Evolutionary conservation across 2,329 filamentous ascomycete genomes (phyloP), one percentile per base, ranked within the genome.

Genomic region (Colletotrichum tofieldiae): DNA sequence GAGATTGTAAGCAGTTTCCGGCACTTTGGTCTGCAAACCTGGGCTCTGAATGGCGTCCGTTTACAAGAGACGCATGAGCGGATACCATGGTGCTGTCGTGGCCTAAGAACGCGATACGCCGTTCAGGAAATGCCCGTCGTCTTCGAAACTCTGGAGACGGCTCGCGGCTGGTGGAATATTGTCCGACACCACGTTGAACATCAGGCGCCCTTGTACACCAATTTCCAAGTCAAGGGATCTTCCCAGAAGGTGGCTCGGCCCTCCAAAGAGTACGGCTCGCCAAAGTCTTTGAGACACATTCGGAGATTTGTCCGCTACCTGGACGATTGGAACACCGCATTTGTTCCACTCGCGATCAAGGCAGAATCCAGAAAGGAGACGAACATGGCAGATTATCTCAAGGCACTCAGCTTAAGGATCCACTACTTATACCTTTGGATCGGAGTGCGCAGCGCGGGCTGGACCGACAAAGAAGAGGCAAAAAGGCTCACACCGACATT

Each of bases 51-150:
- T 20, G 69, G 65, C 11, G 11, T 37, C 12, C 65, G 62, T 16
- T 56, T 58, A 14, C 12, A 20, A 16, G 65, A 58, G 29, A 68
- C 64, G 8, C 26, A 45, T 2, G 18, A 11, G 14, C 32, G 52
- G 5, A 59, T 72, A 2, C 69, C 69, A 2, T 72, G 69, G 69
- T 72, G 69, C 56, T 72, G 69, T 1, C 47, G 69, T 7, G 69
- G 69, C 1, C 49, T 20, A 2, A 62, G n/a, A 14, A 14, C 32
- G 32, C 47, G 43, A 6, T 71, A 71, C 29, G 69, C 69, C 9
- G 58, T 69, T 26, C 49, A 71, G 12, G 69, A 71, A 29, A 71
- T 71, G 56, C 69, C 69, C 11, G 4, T 20, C 18, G n/a, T 26
- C 9, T 71, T 71, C 14, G 41, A 56, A 2, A 71, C 39, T 14